Evolutionary conservation across 768 basidiomycete species (phyloP).

Genomic region (Mycena rebaudengoi): DNA sequence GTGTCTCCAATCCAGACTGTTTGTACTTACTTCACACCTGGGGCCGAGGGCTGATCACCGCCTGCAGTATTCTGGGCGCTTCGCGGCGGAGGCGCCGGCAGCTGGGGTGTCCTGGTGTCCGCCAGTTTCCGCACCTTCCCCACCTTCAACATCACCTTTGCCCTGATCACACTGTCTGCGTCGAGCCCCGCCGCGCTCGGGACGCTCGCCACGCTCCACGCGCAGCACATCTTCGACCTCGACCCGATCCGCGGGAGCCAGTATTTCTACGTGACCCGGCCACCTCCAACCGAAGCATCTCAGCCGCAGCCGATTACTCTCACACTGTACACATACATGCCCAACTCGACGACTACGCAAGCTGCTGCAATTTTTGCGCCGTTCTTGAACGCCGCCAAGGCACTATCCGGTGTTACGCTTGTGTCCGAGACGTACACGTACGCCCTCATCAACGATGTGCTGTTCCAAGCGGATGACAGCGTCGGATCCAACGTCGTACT

Average conservation of each 20-base stretch:
- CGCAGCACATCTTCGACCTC: constrained; percentile 45
- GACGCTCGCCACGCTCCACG: constrained; percentile 36
- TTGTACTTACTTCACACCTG: background rate
- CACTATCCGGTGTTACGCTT: constrained; percentile 22
- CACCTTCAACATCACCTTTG: constrained; percentile 39
- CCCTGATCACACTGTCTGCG: constrained; percentile 23
- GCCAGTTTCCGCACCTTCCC: constrained; percentile 44
- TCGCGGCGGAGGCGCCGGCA: constrained; percentile 39
- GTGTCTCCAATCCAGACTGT: constrained; percentile 34
- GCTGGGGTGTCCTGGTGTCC: constrained; percentile 46
- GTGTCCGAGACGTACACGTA: background rate
- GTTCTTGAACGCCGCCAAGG: constrained; percentile 25
- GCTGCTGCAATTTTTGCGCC: constrained; percentile 27
- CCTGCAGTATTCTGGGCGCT: constrained; percentile 38
- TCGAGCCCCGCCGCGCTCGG: constrained; percentile 26
- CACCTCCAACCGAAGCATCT: background rate
- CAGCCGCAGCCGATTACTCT: constrained; percentile 24
- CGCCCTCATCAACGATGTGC: constrained; percentile 20
- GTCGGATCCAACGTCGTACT: constrained; percentile 18
- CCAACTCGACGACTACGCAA: constrained; percentile 4
- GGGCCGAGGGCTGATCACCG: background rate
- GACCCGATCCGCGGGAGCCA: constrained; percentile 39
- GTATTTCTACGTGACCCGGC: constrained; percentile 33
- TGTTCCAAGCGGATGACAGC: constrained; percentile 21
- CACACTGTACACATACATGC: constrained; percentile 29